These are phyloP conservation scores for Cladobotryum mycophilum DNA, from an alignment of 2,329 filamentous ascomycete genomes.

Conservation along the genomic window DNA sequence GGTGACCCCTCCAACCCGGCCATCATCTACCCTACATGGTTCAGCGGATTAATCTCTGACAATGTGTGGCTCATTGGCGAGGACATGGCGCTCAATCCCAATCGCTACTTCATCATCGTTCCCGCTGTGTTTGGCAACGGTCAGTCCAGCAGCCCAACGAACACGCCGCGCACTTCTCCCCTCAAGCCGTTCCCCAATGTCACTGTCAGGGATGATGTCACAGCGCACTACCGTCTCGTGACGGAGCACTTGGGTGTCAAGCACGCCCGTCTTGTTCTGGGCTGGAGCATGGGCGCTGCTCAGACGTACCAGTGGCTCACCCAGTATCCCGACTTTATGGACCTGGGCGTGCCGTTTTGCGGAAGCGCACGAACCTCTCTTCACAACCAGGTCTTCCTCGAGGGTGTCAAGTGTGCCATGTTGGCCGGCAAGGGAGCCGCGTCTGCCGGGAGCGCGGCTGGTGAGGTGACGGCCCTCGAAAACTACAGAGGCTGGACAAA, in stretches of 20 bases:
- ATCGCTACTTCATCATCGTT: slow-evolving; percentile 43
- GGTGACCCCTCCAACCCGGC: slow-evolving; percentile 56
- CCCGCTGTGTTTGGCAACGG: slow-evolving; percentile 47
- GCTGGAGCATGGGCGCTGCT: slow-evolving; percentile 52
- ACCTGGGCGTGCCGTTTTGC: slow-evolving; percentile 42
- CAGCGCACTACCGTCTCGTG: slow-evolving; percentile 39
- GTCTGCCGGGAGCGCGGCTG: slow-evolving; percentile 43
- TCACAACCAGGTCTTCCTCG: slow-evolving; percentile 50
- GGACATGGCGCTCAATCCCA: slow-evolving; percentile 58
- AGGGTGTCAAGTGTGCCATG: slow-evolving; percentile 45
- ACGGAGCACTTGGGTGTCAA: slow-evolving; percentile 35
- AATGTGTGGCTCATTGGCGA: slow-evolving; percentile 70
- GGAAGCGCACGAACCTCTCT: slow-evolving; percentile 43
- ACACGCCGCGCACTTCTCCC: slow-evolving; percentile 24
- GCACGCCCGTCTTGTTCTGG: slow-evolving; percentile 41
- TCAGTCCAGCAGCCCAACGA: slow-evolving; percentile 48
- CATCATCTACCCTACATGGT: slow-evolving; percentile 75
- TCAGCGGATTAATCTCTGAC: slow-evolving; percentile 53
- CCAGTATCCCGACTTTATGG: slow-evolving; percentile 42
- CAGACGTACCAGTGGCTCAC: slow-evolving; percentile 47
- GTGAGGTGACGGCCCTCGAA: slow-evolving; percentile 18
- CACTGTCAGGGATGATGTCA: slow-evolving; percentile 46
- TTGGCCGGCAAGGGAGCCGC: slow-evolving; percentile 33
- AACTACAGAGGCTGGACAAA: slow-evolving; percentile 30
- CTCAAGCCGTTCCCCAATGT: slow-evolving; percentile 36